Conservation (phyloP, 1,139 yeast species). For the Saccharomyces hybrid region DNA sequence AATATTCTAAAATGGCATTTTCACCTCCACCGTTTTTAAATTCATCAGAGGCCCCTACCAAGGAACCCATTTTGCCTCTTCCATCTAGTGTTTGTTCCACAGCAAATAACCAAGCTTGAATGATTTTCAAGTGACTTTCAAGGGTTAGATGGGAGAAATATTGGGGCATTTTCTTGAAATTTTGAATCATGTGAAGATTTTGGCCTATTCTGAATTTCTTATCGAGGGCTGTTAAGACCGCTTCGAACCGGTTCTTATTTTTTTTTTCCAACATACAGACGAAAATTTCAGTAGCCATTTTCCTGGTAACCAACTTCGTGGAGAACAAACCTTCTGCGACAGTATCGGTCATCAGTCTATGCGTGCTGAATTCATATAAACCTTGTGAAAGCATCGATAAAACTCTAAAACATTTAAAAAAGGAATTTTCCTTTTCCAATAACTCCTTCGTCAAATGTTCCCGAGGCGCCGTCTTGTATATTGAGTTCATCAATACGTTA, state of each 20-base stretch:
- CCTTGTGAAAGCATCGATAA: constrained; percentile 51
- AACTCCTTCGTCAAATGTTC: constrained; percentile 29
- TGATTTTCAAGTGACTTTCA: constrained; percentile 43
- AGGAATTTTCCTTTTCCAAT: constrained; percentile 51
- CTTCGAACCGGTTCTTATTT: constrained; percentile 33
- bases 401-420: constrained; percentile 58
- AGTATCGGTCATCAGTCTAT: constrained; percentile 50
- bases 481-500: constrained; percentile 43
- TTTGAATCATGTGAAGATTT: constrained; percentile 51
- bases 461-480: constrained; percentile 23
- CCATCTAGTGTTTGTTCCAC: constrained; percentile 76
- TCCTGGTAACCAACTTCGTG: constrained; percentile 63
- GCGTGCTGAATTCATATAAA: constrained; percentile 46
- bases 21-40: constrained; percentile 54
- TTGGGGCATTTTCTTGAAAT: constrained; percentile 15
- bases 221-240: constrained; percentile 20
- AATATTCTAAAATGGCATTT: constrained; percentile 69
- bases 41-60: constrained; percentile 93
- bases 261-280: constrained; percentile 47
- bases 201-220: constrained; percentile 21
- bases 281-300: constrained; percentile 71
- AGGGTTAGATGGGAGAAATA: constrained; percentile 15
- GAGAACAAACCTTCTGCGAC: constrained; percentile 55
- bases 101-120: constrained; percentile 75
- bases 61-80: constrained; percentile 79